Conservation (phyloP, 2,329 filamentous ascomycete genomes). For the Aaosphaeria pasadenensis region DNA sequence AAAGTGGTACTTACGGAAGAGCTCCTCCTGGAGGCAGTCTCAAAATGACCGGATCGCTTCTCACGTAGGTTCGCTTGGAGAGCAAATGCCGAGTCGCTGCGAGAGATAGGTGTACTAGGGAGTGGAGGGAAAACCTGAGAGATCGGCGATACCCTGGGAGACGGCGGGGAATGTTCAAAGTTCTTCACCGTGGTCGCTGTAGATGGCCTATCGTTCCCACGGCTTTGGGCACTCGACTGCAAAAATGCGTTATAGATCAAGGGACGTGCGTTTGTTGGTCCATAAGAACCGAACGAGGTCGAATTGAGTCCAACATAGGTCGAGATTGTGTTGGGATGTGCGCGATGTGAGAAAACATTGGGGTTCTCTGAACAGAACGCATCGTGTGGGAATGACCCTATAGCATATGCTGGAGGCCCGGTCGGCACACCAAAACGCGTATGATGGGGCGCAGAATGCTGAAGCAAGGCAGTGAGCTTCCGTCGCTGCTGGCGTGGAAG, state of each 20-base stretch:
- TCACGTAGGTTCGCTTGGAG: conserved; percentile 83
- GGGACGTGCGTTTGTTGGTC: conserved; percentile 50
- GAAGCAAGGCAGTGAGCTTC: conserved; percentile 84
- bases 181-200: conserved; percentile 36
- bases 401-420: conserved; percentile 89
- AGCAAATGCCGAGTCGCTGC: conserved; percentile 88
- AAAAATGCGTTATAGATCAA: conserved; percentile 91
- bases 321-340: conserved; percentile 69
- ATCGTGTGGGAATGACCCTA: conserved; percentile 89
- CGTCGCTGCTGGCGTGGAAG: conserved; percentile 85
- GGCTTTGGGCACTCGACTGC: conserved; percentile 66
- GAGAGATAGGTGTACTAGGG: conserved; percentile 75
- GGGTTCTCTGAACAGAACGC: conserved; percentile 85
- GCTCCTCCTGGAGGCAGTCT: conserved; percentile 76
- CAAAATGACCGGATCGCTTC: conserved; percentile 92
- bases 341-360: conserved; percentile 70
- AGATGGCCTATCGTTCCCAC: conserved; percentile 67
- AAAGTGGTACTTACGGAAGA: conserved; percentile 59
- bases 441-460: conserved; percentile 87
- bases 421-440: conserved; percentile 78
- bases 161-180: conserved; percentile 50
- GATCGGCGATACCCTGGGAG: conserved; percentile 67
- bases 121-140: conserved; percentile 75
- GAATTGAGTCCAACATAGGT: conserved; percentile 90
- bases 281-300: conserved; percentile 71